Evolutionary conservation across 2,329 filamentous ascomycete genomes (phyloP).

Genomic region (Plenodomus biglobosus): DNA sequence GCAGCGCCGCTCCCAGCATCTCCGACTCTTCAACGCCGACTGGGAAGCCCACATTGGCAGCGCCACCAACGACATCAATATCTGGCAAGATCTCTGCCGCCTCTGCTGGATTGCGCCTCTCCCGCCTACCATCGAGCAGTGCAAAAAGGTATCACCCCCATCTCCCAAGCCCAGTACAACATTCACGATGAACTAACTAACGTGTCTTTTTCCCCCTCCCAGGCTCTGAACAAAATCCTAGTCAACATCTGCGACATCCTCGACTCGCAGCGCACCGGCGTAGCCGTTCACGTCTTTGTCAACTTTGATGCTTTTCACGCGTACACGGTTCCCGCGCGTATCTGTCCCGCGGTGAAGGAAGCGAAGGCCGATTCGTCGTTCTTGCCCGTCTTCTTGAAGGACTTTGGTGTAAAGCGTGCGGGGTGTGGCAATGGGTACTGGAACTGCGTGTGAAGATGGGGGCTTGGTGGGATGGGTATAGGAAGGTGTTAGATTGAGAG

Average conservation of each 20-base stretch:
- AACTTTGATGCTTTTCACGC: background rate
- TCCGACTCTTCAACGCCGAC: constrained; percentile 8
- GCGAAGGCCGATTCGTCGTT: background rate
- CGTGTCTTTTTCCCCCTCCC: too few species aligned
- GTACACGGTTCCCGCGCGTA: background rate
- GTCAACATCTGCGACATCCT: constrained; percentile 1
- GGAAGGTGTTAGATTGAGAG: too few species aligned
- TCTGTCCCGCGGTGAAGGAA: background rate
- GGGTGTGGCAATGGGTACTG: too few species aligned
- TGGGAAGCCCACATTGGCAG: constrained; percentile 11
- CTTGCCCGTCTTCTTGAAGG: background rate
- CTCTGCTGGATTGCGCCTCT: constrained; percentile 4
- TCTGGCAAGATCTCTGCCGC: constrained; percentile 14
- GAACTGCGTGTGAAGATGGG: too few species aligned
- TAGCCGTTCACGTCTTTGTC: background rate
- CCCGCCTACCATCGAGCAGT: constrained; percentile 5
- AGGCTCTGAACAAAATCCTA: background rate
- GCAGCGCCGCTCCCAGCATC: background rate
- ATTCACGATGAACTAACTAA: background rate
- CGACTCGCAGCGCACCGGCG: background rate
- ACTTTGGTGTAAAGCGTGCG: background rate
- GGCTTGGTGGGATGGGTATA: too few species aligned
- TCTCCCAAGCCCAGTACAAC: background rate
- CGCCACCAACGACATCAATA: background rate
- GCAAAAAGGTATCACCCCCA: background rate